Base-by-base conservation (phyloP, 208 protist genomes). In the Acanthamoeba rhysodes region DNA sequence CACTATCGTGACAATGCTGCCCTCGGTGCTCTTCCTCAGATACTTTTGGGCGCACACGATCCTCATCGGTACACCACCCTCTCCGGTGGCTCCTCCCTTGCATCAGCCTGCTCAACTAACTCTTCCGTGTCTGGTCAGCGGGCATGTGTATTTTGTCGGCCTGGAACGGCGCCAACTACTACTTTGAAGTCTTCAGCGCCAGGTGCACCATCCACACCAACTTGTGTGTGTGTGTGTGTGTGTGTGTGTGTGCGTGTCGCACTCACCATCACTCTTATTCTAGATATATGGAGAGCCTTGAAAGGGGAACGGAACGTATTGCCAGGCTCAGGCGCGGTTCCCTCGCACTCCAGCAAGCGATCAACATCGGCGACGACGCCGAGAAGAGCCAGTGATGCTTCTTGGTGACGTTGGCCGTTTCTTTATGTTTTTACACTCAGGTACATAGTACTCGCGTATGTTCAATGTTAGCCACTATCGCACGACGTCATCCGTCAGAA, bases 1-100 rank as follows among this genome's bases (percentile, higher is more conserved):
- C 48, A 97, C 96, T 20, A 29, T 97, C 0, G n/a, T 57, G 16
- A 96, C 95, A 9, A 76, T 96, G 2, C 55, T 96, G 20, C 50
- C 95, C 20, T 48, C 92, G 1, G 29, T 87, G 37, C 68, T 97
- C 2, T 59, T 95, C 0, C 90, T 95, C 20, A 14, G 57, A 24
- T 95, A 70, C 41, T 96, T 95, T 34, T 90, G 70, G 78, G 34
- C 90, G 16, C 88, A 97, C 76, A 72, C 90, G 12, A 16, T 93
- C 37, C 64, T 93, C 32, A 72, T 93, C 59, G 80, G 80, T 88
- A 88, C 41, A 22, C 2, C 59, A 5, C 59, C 59, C 59, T 22
- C 22, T 72, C 22, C 4, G 64, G 6, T 29, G 9, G 18, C 20
- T 29, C 27, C 7, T 7, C 59, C 24, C 9, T 14, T 66, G 59